phyloP scores from a whole-genome alignment of 441 rosid species.

The Erodium trifolium region DNA sequence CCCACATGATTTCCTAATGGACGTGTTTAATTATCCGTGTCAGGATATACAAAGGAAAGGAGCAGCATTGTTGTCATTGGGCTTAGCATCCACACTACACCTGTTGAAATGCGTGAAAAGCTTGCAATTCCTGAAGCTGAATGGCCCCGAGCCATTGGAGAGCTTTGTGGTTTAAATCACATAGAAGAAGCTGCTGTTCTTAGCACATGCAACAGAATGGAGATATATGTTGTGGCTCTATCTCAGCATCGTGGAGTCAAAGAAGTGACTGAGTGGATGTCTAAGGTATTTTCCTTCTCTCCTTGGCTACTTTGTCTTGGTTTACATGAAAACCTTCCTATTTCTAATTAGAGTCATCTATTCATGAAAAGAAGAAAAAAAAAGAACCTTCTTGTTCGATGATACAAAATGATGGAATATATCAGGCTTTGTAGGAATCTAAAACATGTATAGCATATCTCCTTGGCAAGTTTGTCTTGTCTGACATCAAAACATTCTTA shows the following conservation, averaged over 20 bases:
- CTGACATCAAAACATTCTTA: too few species aligned
- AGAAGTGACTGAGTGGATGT: slow-evolving; percentile 98
- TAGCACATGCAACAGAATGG: slow-evolving; percentile 96
- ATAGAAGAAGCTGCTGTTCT: slow-evolving; percentile 98
- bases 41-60: slow-evolving; percentile 89
- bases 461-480: too few species aligned
- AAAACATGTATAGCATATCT: too few species aligned
- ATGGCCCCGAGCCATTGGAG: slow-evolving; percentile 88
- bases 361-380: too few species aligned
- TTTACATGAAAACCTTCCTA: not conserved
- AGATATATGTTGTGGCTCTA: slow-evolving; percentile 84
- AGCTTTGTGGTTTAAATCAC: slow-evolving; percentile 74
- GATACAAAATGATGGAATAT: not conserved
- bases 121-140: slow-evolving; percentile 98
- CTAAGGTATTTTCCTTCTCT: slow-evolving; percentile 48
- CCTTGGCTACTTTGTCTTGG: slow-evolving; percentile 3
- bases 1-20: not conserved
- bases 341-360: not conserved
- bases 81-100: slow-evolving; percentile 76
- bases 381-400: too few species aligned
- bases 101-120: slow-evolving; percentile 95
- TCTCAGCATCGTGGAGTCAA: slow-evolving; percentile 95
- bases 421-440: not conserved
- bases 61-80: slow-evolving; percentile 91
- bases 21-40: slow-evolving; percentile 13